These are phyloP conservation scores for Acanthamoeba lenticulata DNA, from an alignment of 208 protist species.

Conservation along the genomic window DNA sequence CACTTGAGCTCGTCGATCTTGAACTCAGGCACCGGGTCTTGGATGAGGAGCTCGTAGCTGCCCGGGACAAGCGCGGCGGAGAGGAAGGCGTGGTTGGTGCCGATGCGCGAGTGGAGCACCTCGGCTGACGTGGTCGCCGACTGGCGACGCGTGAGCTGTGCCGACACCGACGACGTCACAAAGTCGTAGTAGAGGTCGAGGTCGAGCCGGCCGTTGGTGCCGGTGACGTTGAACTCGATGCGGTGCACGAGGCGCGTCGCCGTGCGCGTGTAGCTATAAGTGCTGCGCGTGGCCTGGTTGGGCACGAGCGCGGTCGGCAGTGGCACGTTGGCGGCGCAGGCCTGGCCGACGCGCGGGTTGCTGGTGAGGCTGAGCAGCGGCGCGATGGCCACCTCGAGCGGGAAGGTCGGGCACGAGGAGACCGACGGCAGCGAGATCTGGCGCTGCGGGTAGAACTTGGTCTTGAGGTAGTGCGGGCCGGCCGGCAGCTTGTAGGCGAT, in stretches of 20 bases:
- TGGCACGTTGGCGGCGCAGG: background rate
- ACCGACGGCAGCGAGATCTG: conserved; percentile 5
- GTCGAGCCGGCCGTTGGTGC: background rate
- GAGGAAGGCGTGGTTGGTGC: conserved; percentile 65
- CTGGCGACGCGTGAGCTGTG: background rate
- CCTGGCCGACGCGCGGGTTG: conserved; percentile 33
- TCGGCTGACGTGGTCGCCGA: background rate
- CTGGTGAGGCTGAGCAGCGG: background rate
- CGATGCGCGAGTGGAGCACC: background rate
- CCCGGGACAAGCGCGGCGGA: background rate
- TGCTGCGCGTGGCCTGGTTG: background rate
- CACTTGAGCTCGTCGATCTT: conserved; percentile 43
- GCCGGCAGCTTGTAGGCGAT: conserved; percentile 17
- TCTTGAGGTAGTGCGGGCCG: conserved; percentile 32
- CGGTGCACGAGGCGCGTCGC: background rate
- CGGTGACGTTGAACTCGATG: conserved; percentile 7
- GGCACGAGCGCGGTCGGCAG: background rate
- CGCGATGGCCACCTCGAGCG: conserved; percentile 10
- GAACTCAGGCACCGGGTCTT: background rate
- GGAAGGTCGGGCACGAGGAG: background rate
- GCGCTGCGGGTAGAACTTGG: conserved; percentile 2
- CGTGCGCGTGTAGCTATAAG: background rate
- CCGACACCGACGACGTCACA: background rate
- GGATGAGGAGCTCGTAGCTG: conserved; percentile 29
- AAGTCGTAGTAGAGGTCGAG: conserved; percentile 57